phyloP scores from a whole-genome alignment of 139 green algal genomes.

The Closterium sp. region DNA sequence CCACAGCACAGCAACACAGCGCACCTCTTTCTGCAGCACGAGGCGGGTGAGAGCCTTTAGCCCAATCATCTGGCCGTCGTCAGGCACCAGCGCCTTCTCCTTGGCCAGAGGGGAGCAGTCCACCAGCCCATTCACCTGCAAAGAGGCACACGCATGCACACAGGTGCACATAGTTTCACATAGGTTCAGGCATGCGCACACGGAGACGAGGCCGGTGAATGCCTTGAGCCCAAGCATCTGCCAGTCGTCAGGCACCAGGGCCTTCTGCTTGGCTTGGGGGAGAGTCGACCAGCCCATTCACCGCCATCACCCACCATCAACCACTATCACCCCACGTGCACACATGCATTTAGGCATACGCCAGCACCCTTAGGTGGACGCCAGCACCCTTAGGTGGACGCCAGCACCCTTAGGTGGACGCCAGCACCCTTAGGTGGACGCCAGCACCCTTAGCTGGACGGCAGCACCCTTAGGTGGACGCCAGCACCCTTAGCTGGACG shows the following conservation, averaged over 20 bases:
- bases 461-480: too few species aligned
- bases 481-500: too few species aligned
- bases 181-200: neutral
- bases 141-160: too few species aligned
- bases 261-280: neutral
- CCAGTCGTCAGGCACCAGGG: neutral
- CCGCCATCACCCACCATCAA: too few species aligned
- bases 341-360: too few species aligned
- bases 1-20: neutral
- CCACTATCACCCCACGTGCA: too few species aligned
- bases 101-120: neutral
- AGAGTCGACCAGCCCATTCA: too few species aligned
- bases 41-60: neutral
- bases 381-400: too few species aligned
- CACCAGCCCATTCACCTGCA: neutral
- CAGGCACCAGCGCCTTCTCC: neutral
- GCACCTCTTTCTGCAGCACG: neutral
- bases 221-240: neutral
- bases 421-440: too few species aligned
- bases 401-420: too few species aligned
- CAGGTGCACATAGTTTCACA: neutral
- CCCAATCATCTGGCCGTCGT: neutral
- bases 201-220: neutral
- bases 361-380: too few species aligned
- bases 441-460: too few species aligned